Base-by-base conservation (phyloP, 148 eudicot genomes). In the Persicaria tinctoria region DNA sequence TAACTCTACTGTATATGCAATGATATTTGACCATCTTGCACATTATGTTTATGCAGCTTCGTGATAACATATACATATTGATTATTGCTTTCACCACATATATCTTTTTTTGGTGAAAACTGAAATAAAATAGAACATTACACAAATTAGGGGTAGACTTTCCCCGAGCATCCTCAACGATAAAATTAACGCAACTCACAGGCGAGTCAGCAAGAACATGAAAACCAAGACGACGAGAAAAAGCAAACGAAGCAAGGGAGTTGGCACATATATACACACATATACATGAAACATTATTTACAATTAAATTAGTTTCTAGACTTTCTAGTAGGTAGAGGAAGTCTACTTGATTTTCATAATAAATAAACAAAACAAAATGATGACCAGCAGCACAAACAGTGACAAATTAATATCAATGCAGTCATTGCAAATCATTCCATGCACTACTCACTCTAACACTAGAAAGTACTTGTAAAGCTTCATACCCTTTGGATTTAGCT, bases 301-400 rank as follows among this genome's bases (percentile, higher is more conserved):
- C 0, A 38, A 12, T 3, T 27, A 66, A 66, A 12, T 47, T 47
- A 66, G 47, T 66, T 66, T 66, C 70, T 14, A 66, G n/a, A 66
- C 17, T 66, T 66, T 66, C 70, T 14, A 66, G n/a, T 66, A 41
- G 70, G 70, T 66, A 66, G 46, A 66, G 46, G 17, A 66, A 66
- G 48, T 23, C 66, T 38, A 60, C 66, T 60, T 63, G 38, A 63
- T 63, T 63, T 27, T 45, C 27, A 63, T 63, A 23, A 63, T 63
- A 63, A 63, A 32, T 13, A 10, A 63, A 14, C 56, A 57, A 20
- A 66, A 66, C 47, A 66, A 66, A 66, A 66, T 66, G 70, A 66
- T 66, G 47, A 18, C 46, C 41, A 60, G 6, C 62, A 17, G 23
- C 27, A 56, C 17, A 55, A 18, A 56, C 62, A 59, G 38, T 59